These are phyloP conservation scores for Lumnitzera racemosa DNA, from an alignment of 345 rosid genomes.

Conservation along the genomic window DNA sequence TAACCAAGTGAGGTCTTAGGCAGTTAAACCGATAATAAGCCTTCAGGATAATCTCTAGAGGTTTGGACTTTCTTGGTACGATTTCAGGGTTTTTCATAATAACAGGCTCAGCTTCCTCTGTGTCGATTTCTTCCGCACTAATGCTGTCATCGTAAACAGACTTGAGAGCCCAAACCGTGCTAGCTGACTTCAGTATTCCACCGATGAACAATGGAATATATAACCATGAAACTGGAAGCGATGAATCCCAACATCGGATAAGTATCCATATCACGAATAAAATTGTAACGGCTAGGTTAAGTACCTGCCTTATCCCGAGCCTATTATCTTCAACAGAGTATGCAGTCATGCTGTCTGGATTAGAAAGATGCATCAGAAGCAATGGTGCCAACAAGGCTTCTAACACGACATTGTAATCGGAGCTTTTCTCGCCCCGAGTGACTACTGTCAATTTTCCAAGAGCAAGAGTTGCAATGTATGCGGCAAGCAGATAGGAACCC, in stretches of 20 bases:
- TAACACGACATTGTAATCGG: not conserved
- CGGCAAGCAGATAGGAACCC: constrained; percentile 11
- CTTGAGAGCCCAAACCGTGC: constrained; percentile 13
- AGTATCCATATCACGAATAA: constrained; percentile 1
- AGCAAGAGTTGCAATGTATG: constrained; percentile 11
- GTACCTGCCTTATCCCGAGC: constrained; percentile 11
- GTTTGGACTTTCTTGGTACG: no score
- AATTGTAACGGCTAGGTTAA: constrained; percentile 7
- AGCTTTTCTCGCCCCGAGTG: not conserved
- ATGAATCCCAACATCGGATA: constrained; percentile 12
- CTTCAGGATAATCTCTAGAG: not conserved
- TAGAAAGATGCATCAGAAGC: constrained; percentile 16
- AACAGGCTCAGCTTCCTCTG: not conserved
- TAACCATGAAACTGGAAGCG: constrained; percentile 4
- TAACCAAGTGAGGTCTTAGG: constrained; percentile 5
- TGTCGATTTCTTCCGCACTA: not conserved
- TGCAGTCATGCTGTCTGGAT: constrained; percentile 19
- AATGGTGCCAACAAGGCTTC: constrained; percentile 16
- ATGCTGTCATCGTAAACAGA: constrained; percentile 7
- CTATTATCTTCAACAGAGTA: constrained; percentile 18
- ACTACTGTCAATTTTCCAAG: constrained; percentile 14
- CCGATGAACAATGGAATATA: constrained; percentile 11
- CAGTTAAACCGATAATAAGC: constrained; percentile 6
- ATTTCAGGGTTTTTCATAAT: no score
- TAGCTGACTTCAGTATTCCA: constrained; percentile 7